Evolutionary conservation across 2,329 filamentous ascomycete genomes (phyloP), one percentile per base, ranked within the genome.

Genomic region (Pseudofabraea citricarpa): DNA sequence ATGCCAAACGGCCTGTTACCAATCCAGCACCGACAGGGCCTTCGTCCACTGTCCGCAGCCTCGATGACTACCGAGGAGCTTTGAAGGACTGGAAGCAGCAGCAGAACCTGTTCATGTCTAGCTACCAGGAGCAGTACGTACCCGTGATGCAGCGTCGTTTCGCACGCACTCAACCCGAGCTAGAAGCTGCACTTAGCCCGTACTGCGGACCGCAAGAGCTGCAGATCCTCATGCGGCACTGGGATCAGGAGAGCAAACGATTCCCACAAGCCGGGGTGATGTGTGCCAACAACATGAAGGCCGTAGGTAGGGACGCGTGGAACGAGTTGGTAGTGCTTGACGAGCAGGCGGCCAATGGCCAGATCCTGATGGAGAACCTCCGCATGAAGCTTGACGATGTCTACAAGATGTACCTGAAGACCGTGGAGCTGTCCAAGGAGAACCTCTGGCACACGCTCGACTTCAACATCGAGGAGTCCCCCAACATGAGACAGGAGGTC

Each of bases 371-470:
- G 35, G 21, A 37, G 4, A 37, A 22, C 7, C n/a, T 37, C 19
- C 13, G 19, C 12, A 12, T 5, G 18, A n/a, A 22, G 5, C 21
- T 37, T 18, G 35, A 37, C n/a, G 21, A 37, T 8, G 35, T 21
- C 5, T 22, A 37, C 16, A n/a, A 37, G 16, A 7, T 22, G 5
- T 37, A 37, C 21, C 19, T 37, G 19, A 37, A 37, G 19, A 21
- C 35, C n/a, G 10, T 37, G 1, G 35, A 37, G 7, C 5, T 9
- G 10, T 37, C 35, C 18, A 37, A 37, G 35, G 35, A 37, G 35
- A 37, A 37, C 16, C 20, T 37, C 10, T 37, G 35, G 35, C 35
- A 37, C 21, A 37, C 35, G 8, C 35, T 37, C 12, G 35, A 37
- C 15, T 37, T 37, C 35, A 37, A 37, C 16, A 22, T 37, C 7